Conservation (phyloP, 2,329 filamentous ascomycete genomes). For the Samsoniella hepiali region DNA sequence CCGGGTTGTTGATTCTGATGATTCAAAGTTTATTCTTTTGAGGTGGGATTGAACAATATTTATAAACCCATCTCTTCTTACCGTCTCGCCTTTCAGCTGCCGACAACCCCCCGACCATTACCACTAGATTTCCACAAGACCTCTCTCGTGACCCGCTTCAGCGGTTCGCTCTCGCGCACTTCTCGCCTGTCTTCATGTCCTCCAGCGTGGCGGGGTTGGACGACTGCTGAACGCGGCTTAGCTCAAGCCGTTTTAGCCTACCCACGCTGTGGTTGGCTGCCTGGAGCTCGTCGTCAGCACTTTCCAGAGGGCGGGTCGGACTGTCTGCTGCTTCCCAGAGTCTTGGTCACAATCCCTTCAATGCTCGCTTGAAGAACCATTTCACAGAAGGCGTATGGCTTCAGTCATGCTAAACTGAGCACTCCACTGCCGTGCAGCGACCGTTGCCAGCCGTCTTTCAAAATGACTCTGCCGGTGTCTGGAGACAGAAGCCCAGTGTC, state of each 20-base stretch:
- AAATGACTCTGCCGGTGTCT: neutral
- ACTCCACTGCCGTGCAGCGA: neutral
- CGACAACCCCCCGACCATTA: slow-evolving; percentile 2
- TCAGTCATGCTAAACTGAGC: neutral
- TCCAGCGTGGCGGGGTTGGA: neutral
- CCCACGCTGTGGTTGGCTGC: neutral
- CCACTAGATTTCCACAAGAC: neutral
- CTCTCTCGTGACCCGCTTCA: neutral
- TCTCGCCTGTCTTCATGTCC: neutral
- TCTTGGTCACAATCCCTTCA: neutral
- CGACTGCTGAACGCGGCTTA: neutral
- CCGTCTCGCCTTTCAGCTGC: neutral
- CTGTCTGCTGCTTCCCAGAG: neutral
- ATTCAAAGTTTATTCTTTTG: neutral
- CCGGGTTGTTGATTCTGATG: neutral
- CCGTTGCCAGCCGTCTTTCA: neutral
- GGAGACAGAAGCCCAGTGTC: neutral
- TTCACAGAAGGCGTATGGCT: neutral
- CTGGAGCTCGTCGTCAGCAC: slow-evolving; percentile 8
- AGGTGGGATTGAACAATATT: neutral
- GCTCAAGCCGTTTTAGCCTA: neutral
- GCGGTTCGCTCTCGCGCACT: neutral
- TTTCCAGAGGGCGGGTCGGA: neutral
- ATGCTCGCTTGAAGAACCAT: neutral
- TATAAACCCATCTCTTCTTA: neutral